Base-by-base conservation (phyloP, 2,329 filamentous ascomycete species). In the Diaporthe sp. region DNA sequence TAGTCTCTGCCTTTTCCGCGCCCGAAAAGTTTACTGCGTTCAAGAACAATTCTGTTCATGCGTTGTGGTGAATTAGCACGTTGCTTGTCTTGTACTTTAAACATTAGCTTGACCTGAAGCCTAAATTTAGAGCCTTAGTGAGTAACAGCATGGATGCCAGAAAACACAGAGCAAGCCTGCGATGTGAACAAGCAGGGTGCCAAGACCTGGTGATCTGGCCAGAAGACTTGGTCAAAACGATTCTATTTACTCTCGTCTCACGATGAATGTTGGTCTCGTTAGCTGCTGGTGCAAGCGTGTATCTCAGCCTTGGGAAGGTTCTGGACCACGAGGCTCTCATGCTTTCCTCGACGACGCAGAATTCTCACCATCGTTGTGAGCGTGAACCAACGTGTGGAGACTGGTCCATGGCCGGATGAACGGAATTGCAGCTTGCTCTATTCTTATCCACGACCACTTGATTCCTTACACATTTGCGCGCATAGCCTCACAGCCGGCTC, bases 241-340 rank as follows among this genome's bases (percentile, higher is more conserved):
- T 25, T 69, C 34, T 69, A 42, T 42, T 69, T 31, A 69, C 15
- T 55, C 34, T 28, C n/a, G 34, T 69, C 49, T 55, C 65, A 39
- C 22, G 34, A 55, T 4, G 25, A 37, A 28, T 34, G 8, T n/a
- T 69, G 49, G 31, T 2, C 13, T 69, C 22, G 10, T 37, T 22
- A 12, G 49, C 42, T 55, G 13, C 65, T 31, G 25, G 65, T 39
- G 22, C n/a, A 28, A 42, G 65, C 49, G 65, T 39, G 1, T 4
- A 22, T 55, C n/a, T 69, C 19, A 42, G 46, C 49, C 25, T 42
- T 53, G 6, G 9, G 65, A 37, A 25, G 22, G n/a, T 31, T 34
- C 44, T 67, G 62, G 44, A 37, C 62, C 62, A 37, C 37, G 12
- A 67, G 1, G 44, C 44, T 19, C 19, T 51, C 22, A n/a, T 51